Conservation (phyloP, 331 rosid species). For the Prunus yedoensis region DNA sequence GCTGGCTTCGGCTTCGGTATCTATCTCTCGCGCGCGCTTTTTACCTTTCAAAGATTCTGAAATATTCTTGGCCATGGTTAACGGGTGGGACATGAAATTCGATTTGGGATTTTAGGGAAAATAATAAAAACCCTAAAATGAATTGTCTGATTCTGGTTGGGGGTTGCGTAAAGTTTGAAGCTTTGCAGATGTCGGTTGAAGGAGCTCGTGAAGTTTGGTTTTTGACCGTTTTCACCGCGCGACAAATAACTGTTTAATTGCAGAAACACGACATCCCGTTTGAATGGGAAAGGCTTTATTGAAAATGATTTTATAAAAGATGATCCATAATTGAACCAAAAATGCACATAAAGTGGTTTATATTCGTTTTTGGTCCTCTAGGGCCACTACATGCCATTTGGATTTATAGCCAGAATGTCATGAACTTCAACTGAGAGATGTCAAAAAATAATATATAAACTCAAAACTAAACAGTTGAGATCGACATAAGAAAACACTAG, state of each 20-base stretch:
- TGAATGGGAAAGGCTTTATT: neutral
- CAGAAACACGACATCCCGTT: neutral
- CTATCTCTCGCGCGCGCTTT: constrained; percentile 60
- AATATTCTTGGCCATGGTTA: constrained; percentile 37
- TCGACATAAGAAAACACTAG: too few relatives aligned
- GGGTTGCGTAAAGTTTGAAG: neutral
- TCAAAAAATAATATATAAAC: too few relatives aligned
- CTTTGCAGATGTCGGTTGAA: constrained; percentile 5
- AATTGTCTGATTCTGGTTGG: neutral
- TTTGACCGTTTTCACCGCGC: constrained; percentile 9
- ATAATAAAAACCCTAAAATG: neutral
- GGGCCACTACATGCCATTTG: too few relatives aligned
- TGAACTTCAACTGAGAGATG: too few relatives aligned
- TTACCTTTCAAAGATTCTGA: constrained; percentile 58
- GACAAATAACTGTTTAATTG: neutral
- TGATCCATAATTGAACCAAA: neutral
- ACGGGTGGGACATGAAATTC: neutral
- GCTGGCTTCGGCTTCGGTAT: constrained; percentile 29
- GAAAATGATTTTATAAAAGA: neutral
- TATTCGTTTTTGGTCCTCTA: too few relatives aligned
- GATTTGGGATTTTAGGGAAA: constrained; percentile 1
- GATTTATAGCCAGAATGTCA: too few relatives aligned
- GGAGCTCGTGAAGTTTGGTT: too few relatives aligned
- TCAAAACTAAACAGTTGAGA: too few relatives aligned
- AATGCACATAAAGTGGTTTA: too few relatives aligned